Percentiles rank a stretch among this genome's conserved stretches.
These are phyloP conservation scores for Vitis hybrid DNA, from an alignment of 177 flowering plant genomes.

Conservation along the genomic window DNA sequence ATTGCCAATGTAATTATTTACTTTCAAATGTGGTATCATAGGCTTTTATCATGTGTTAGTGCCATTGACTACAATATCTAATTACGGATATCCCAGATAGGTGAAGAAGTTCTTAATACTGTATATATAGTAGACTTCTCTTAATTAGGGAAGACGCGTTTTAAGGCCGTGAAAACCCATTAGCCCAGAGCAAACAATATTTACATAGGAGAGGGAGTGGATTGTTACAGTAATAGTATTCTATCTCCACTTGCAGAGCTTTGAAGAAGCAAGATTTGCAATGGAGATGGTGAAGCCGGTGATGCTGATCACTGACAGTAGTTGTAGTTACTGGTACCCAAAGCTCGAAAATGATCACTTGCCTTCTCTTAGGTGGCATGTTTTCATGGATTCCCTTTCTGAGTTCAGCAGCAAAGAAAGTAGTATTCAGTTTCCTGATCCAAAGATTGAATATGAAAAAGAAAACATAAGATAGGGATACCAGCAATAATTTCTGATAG, in stretches of 20 bases:
- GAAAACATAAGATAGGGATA: not conserved
- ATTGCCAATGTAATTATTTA: no score
- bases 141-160: no score
- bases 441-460: not conserved
- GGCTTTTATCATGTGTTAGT: no score
- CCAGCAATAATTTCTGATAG: not conserved
- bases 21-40: no score
- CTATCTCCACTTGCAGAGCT: slow-evolving; percentile 47
- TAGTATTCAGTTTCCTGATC: slow-evolving; percentile 23
- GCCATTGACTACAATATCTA: no score
- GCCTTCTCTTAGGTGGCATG: slow-evolving; percentile 54
- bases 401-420: slow-evolving; percentile 5
- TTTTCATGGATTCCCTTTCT: slow-evolving; percentile 38
- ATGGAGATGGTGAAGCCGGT: slow-evolving; percentile 52
- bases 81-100: no score
- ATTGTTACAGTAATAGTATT: not conserved
- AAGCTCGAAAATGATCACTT: slow-evolving; percentile 27
- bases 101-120: no score
- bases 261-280: slow-evolving; percentile 64
- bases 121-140: no score
- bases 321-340: slow-evolving; percentile 43
- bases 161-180: no score
- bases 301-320: slow-evolving; percentile 66
- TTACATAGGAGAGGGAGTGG: no score
- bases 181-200: no score